Conservation (phyloP, 2,329 filamentous ascomycete species). For the Cladosporium sp. region DNA sequence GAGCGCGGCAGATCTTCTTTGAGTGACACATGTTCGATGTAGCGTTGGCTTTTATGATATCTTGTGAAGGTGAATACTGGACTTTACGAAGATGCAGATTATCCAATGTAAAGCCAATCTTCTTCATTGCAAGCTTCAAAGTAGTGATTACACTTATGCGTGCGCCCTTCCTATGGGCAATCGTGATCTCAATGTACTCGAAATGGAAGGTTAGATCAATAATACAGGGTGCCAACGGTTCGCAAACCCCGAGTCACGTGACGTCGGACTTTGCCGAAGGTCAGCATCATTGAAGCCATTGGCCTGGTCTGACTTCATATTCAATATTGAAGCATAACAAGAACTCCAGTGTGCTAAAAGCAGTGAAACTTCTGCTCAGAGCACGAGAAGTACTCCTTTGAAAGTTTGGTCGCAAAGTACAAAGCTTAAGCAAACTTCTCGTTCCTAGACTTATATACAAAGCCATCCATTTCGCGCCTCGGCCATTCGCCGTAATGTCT, state of each 20-base stretch:
- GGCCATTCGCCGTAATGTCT: not conserved
- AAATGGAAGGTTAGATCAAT: no score
- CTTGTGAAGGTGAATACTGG: slow-evolving; percentile 5
- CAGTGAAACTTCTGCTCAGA: no score
- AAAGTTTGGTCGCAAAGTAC: not conserved
- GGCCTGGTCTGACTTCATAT: not conserved
- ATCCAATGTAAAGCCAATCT: not conserved
- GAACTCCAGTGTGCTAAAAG: no score
- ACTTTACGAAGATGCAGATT: slow-evolving; percentile 3
- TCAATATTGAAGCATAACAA: not conserved
- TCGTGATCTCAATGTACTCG: no score
- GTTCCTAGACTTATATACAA: slow-evolving; percentile 8
- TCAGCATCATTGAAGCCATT: slow-evolving; percentile 10
- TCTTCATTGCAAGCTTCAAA: not conserved
- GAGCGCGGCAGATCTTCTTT: not conserved
- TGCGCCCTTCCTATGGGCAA: no score
- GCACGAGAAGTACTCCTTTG: no score
- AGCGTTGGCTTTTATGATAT: not conserved
- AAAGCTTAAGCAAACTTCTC: slow-evolving; percentile 4
- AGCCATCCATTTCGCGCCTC: slow-evolving; percentile 4
- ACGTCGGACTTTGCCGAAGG: not conserved
- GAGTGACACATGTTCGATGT: no score
- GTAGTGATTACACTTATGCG: not conserved
- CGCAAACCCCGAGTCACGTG: no score
- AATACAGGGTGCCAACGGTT: no score